phyloP scores from a whole-genome alignment of 306 rosid species.

The Albizia julibrissin region DNA sequence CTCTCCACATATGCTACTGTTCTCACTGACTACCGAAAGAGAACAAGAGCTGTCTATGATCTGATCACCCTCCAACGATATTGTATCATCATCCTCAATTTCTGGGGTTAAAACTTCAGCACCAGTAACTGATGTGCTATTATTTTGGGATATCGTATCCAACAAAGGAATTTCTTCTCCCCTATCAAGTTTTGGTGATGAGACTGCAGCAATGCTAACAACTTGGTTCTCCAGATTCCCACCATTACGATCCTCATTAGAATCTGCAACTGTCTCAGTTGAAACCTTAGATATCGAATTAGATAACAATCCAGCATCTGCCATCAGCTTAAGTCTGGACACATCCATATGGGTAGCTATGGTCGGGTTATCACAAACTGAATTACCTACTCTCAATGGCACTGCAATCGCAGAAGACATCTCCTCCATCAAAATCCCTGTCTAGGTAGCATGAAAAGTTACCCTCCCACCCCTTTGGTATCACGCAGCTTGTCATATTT shows the following conservation, averaged over 20 bases:
- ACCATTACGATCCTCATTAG: slow-evolving; percentile 43
- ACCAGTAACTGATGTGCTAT: slow-evolving; percentile 37
- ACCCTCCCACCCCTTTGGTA: slow-evolving; percentile 59
- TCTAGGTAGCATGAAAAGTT: slow-evolving; percentile 56
- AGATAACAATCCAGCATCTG: slow-evolving; percentile 52
- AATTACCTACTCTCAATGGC: slow-evolving; percentile 81
- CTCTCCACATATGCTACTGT: slow-evolving; percentile 67
- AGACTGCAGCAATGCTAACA: slow-evolving; percentile 29
- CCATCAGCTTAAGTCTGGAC: slow-evolving; percentile 67
- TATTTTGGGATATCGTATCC: slow-evolving; percentile 48
- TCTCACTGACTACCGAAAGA: slow-evolving; percentile 60
- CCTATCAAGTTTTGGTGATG: slow-evolving; percentile 37
- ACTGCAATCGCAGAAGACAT: slow-evolving; percentile 61
- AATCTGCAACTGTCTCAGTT: slow-evolving; percentile 37
- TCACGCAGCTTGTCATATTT: slow-evolving; percentile 68
- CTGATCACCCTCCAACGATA: slow-evolving; percentile 65
- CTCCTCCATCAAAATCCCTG: slow-evolving; percentile 83
- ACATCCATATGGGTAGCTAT: slow-evolving; percentile 58
- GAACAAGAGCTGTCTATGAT: slow-evolving; percentile 63
- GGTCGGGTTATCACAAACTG: slow-evolving; percentile 68
- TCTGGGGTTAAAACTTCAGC: slow-evolving; percentile 40
- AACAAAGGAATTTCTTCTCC: slow-evolving; percentile 29
- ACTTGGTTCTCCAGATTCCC: slow-evolving; percentile 43
- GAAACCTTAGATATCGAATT: slow-evolving; percentile 49
- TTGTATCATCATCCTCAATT: slow-evolving; percentile 64